phyloP scores from a whole-genome alignment of 805 yeast genomes.

The Novakomyces olei region DNA sequence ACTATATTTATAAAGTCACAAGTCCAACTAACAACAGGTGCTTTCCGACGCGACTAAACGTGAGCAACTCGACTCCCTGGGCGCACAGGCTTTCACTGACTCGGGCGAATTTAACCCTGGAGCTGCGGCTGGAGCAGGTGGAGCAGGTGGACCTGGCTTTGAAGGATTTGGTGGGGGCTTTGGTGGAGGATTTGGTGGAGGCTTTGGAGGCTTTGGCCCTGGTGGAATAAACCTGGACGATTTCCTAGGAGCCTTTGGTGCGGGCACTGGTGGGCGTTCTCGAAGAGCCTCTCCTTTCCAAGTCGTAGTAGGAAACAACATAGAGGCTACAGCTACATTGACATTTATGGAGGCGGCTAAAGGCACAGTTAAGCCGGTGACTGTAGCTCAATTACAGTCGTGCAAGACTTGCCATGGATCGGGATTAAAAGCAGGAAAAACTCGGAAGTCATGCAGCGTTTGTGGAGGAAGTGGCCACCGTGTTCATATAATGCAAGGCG shows the following conservation, averaged over 20 bases:
- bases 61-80: slow-evolving; percentile 77
- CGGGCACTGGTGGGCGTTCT: slow-evolving; percentile 16
- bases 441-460: slow-evolving; percentile 54
- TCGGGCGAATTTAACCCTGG: slow-evolving; percentile 30
- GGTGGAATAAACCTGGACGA: slow-evolving; percentile 37
- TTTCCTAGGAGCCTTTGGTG: slow-evolving; percentile 33
- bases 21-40: no score
- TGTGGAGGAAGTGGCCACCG: slow-evolving; percentile 91
- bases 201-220: slow-evolving; percentile 14
- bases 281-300: slow-evolving; percentile 17
- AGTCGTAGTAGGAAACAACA: slow-evolving; percentile 53
- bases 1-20: no score
- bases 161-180: slow-evolving; percentile 24
- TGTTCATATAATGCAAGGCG: slow-evolving; percentile 68
- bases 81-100: slow-evolving; percentile 61
- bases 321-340: slow-evolving; percentile 58
- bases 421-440: slow-evolving; percentile 59
- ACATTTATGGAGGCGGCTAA: slow-evolving; percentile 71
- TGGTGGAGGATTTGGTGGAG: slow-evolving; percentile 19
- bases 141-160: slow-evolving; percentile 19
- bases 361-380: slow-evolving; percentile 45
- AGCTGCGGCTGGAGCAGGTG: slow-evolving; percentile 24
- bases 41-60: slow-evolving; percentile 61
- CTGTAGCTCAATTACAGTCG: slow-evolving; percentile 49
- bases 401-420: slow-evolving; percentile 68